These are phyloP conservation scores for Linnemannia elongata DNA, from an alignment of 192 early-diverging fungal genomes.

Conservation along the genomic window DNA sequence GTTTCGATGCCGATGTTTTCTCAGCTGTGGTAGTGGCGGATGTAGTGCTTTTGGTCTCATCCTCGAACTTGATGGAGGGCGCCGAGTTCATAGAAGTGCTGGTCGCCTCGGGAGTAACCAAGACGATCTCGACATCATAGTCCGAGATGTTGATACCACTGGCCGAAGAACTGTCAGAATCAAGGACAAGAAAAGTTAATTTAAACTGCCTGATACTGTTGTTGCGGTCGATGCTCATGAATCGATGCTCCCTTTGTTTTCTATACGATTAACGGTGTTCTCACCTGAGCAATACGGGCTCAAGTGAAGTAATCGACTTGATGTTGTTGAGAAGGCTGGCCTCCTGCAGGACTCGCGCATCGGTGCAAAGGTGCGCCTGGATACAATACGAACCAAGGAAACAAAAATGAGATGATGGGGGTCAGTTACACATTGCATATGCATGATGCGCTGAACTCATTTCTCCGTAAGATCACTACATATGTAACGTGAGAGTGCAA, in stretches of 20 bases:
- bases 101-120: neutral
- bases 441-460: neutral
- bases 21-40: neutral
- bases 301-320: conserved; percentile 6
- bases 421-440: neutral
- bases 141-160: conserved; percentile 1
- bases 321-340: neutral
- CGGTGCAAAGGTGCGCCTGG: neutral
- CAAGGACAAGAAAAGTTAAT: neutral
- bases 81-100: neutral
- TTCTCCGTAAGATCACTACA: neutral
- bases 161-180: neutral
- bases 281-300: conserved; percentile 1
- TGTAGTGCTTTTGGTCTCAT: neutral
- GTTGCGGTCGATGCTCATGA: neutral
- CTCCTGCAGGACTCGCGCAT: neutral
- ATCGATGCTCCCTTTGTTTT: too few species aligned
- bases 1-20: neutral
- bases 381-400: too few species aligned
- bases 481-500: too few species aligned
- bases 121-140: neutral
- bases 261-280: too few species aligned
- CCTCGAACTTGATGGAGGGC: neutral
- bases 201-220: neutral
- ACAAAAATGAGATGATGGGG: neutral